phyloP scores from a whole-genome alignment of 345 rosid genomes.

The Boechera stricta region DNA sequence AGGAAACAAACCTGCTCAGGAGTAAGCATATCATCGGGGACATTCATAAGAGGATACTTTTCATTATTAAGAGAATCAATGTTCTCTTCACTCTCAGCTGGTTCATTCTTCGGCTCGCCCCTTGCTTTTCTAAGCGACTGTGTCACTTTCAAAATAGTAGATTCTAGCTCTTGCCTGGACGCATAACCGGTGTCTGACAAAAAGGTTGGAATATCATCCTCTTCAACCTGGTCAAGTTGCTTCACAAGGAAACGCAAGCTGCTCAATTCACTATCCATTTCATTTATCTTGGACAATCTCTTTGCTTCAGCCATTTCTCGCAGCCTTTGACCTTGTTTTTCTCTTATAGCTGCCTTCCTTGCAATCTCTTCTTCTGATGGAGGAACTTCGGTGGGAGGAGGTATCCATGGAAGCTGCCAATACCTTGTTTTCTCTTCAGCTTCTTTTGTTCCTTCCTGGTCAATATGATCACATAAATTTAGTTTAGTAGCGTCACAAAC shows the following conservation, averaged over 20 bases:
- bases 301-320: constrained; percentile 99
- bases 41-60: constrained; percentile 73
- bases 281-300: constrained; percentile 83
- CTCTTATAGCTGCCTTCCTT: constrained; percentile 89
- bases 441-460: constrained; percentile 83
- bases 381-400: constrained; percentile 84
- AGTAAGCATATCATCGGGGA: constrained; percentile 81
- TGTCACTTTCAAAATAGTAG: constrained; percentile 60
- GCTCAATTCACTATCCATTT: constrained; percentile 76
- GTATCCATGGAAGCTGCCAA: constrained; percentile 98
- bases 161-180: constrained; percentile 86
- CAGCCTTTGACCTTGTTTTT: constrained; percentile 92
- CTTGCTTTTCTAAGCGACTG: constrained; percentile 81
- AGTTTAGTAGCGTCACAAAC: constrained; percentile 17
- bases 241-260: constrained; percentile 83
- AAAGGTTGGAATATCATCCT: constrained; percentile 68
- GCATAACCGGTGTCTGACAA: constrained; percentile 76
- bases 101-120: constrained; percentile 82
- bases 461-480: constrained; percentile 33
- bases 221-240: constrained; percentile 80
- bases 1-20: constrained; percentile 70
- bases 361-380: constrained; percentile 99
- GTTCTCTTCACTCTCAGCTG: constrained; percentile 75
- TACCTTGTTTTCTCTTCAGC: constrained; percentile 86
- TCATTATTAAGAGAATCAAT: constrained; percentile 58